Conservation (phyloP, 2,329 filamentous ascomycete genomes). For the Botrytis deweyae region DNA sequence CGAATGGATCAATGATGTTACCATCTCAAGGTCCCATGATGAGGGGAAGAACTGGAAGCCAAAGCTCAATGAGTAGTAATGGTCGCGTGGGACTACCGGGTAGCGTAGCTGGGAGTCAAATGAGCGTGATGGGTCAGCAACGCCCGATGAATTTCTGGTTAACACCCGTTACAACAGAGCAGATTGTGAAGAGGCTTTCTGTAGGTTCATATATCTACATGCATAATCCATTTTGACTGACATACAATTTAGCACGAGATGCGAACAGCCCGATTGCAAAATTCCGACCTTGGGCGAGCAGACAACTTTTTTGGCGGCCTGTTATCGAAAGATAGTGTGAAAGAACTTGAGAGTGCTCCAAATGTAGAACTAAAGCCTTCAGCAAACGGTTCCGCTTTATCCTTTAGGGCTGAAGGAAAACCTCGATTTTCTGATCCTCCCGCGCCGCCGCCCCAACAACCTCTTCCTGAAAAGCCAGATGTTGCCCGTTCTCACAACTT, state of each 20-base stretch:
- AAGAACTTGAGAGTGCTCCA: constrained; percentile 55
- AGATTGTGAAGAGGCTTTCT: constrained; percentile 76
- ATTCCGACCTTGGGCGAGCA: constrained; percentile 79
- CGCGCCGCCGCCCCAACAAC: constrained; percentile 88
- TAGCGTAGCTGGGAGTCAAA: constrained; percentile 55
- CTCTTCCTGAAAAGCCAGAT: constrained; percentile 90
- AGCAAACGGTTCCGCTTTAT: constrained; percentile 47
- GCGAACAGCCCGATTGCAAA: constrained; percentile 83
- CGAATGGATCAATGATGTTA: constrained; percentile 68
- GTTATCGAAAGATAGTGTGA: constrained; percentile 68
- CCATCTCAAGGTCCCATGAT: constrained; percentile 66
- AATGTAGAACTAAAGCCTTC: constrained; percentile 49
- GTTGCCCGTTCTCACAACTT: constrained; percentile 50
- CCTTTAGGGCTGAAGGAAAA: constrained; percentile 69
- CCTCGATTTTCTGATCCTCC: constrained; percentile 89
- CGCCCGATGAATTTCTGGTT: constrained; percentile 80
- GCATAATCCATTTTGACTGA: constrained; percentile 27
- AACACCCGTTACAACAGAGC: constrained; percentile 87
- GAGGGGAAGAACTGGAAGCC: constrained; percentile 67
- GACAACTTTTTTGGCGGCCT: constrained; percentile 78
- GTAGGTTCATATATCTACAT: constrained; percentile 28
- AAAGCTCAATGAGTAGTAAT: constrained; percentile 61
- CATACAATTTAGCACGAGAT: constrained; percentile 69
- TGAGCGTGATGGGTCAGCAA: constrained; percentile 64
- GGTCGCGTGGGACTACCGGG: constrained; percentile 54